Base-by-base conservation (phyloP, 75 land plant species). In the Chamaecyparis obtusa region DNA sequence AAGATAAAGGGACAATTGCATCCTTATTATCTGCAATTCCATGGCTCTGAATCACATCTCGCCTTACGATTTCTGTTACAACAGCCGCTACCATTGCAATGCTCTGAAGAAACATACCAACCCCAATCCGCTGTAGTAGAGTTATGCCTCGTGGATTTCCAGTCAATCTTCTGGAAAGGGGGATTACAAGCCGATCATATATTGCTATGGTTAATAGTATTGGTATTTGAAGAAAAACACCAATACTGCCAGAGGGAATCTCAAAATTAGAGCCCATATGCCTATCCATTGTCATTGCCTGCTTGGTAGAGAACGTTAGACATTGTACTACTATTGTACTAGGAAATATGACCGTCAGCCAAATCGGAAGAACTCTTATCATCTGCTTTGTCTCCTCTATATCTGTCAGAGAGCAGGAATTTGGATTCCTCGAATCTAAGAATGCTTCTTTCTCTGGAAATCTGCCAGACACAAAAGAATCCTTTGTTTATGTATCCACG, bases 361-460 rank as follows among this genome's bases (percentile, higher is more conserved):
- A 81, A 36, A 95, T 88, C 15, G 99, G 97, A 30, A 95, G 55
- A 89, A 94, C 87, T 35, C 94, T 32, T 17, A 97, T 78, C 87
- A 97, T 86, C 75, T 91, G 93, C 88, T 97, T 97, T 16, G 94
- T 92, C 75, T 97, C 99, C 83, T 97, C 99, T 24, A 97, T 96
- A 82, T 95, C 93, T 13, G 99, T 95, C 44, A 97, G 96, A 5
- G 97, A 46, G 92, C 95, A 97, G 44, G 93, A 89, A 36, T 86
- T 86, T 15, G 33, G 86, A 82, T 86, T 0, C 16, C 75, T 37
- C 8, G 88, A 90, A n/a, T 86, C 85, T 60, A 89, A 88, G 3
- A 92, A 89, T 0, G 94, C 89, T 44, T 96, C 99, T 90, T 91
- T 94, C 89, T 92, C 94, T n/a, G 95, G 82, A 48, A 90, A 93